Base-by-base conservation (phyloP, 371 early-diverging fungal genomes). In the Rhizopus microsporus region DNA sequence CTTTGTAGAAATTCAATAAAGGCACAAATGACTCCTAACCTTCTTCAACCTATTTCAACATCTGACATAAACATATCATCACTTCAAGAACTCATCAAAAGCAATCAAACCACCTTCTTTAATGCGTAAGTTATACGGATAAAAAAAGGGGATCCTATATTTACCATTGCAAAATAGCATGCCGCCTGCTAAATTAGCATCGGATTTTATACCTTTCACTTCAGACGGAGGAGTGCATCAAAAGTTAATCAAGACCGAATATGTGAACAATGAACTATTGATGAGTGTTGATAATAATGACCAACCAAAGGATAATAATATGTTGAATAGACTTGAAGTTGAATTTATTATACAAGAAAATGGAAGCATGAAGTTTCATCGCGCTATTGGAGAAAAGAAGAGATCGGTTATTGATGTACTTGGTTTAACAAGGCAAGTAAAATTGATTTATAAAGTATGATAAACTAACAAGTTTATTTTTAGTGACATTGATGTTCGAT, bases 401-500 rank as follows among this genome's bases (percentile, higher is more conserved):
- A 56, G 71, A 32, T 49, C 65, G 0, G 50, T 56, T 1, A 15
- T 76, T 9, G 71, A 76, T 54, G 15, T 72, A 3, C 15, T 76
- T 9, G 59, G 61, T 7, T 6, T 72, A 7, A 30, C 60, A 42
- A 68, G 71, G 71, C 67, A 69, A 63, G 43, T 12, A 15, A 17
- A 4, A 15, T 37, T 37, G 0, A 30, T 32, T 8, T 34, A 6
- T 47, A 39, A 32, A 30, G 7, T 7, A 23, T 23, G 23, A 6
- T 43, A 17, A 31, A 29, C 9, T 54, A 47, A 48, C 23, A 42
- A 23, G 23, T 32, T n/a, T 37, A 9, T 31, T 47, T 42, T 5
- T 65, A 73, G 74, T 13, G 31, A 56, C 35, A 52, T 75, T 3
- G 77, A 76, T 63, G 54, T 62, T n/a, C 73, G 71, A 3, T 43